Base-by-base conservation (phyloP, 345 rosid genomes). In the Arabidopsis arenosa region DNA sequence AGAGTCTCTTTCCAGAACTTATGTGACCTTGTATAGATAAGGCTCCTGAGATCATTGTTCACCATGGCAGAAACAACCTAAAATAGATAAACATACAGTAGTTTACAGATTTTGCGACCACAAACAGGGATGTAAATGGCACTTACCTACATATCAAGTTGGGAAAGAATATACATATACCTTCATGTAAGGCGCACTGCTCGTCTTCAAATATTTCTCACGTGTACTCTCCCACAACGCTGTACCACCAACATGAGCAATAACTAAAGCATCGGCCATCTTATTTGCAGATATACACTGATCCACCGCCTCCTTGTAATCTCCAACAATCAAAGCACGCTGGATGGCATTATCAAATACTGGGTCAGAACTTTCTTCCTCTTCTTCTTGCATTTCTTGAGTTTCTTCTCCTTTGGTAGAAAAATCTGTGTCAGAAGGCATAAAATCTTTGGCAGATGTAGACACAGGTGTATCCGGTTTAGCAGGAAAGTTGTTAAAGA, bases 1-100 rank as follows among this genome's bases (percentile, higher is more conserved):
- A 96, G 96, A 8, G 99, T 93, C 73, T 96, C 98, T 79, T 96
- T 96, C 99, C 99, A 96, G 80, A 83, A 89, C 74, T 87, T 91
- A 65, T 77, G 88, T 48, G 98, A 89, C 83, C 98, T 84, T 44
- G 87, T 80, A 67, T 87, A 82, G 58, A 96, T 87, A 63, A 89
- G 90, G 86, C 83, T 88, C 83, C 74, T 75, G 68, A 96, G 94
- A 82, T 96, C 95, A 78, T 93, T 89, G 86, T 85, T 87, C 82
- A 91, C 97, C 99, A 93, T 88, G 17, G 98, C 98, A 80, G 93
- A 82, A 73, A 96, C 96, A 82, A 91, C 86, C 99, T 96, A 83
- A 80, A 76, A 77, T 26, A 76, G 56, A 82, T 70, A 68, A 35
- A 44, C 56, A 33, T 61, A 72, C 40, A 64, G 41, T 33, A 49